These are phyloP conservation scores for Debaryomyces nepalensis DNA, from an alignment of 1,139 yeast genomes.

Conservation along the genomic window DNA sequence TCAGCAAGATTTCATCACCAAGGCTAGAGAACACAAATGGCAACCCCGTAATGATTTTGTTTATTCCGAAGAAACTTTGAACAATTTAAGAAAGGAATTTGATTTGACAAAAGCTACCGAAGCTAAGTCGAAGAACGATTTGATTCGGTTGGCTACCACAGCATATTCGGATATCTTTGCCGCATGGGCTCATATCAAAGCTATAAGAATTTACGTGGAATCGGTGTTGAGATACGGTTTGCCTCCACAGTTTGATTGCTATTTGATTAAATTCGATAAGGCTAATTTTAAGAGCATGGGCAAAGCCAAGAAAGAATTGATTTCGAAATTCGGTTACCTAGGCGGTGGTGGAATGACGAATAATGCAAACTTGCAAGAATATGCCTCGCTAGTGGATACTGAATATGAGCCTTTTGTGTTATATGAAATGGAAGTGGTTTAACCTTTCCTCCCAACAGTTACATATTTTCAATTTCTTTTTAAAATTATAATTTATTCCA, in stretches of 20 bases:
- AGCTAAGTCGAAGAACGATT: conserved; percentile 73
- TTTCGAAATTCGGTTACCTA: conserved; percentile 79
- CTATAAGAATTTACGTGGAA: conserved; percentile 59
- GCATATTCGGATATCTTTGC: conserved; percentile 85
- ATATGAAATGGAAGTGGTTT: conserved; percentile 55
- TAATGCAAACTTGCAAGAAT: conserved; percentile 72
- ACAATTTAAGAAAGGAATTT: conserved; percentile 75
- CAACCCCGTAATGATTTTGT: conserved; percentile 87
- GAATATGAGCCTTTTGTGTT: conserved; percentile 96
- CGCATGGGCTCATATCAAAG: conserved; percentile 88
- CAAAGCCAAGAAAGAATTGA: conserved; percentile 69
- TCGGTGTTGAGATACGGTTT: conserved; percentile 90
- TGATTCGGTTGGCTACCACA: conserved; percentile 79
- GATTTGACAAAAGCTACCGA: conserved; percentile 77
- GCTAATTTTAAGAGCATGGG: conserved; percentile 46
- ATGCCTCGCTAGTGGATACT: conserved; percentile 88
- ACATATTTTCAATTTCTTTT: conserved; percentile 2
- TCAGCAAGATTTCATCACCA: conserved; percentile 67
- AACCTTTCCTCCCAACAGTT: conserved; percentile 13
- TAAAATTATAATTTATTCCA: background rate
- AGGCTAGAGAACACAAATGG: conserved; percentile 85
- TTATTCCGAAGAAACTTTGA: conserved; percentile 78
- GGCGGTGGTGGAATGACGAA: conserved; percentile 89
- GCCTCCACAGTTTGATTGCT: conserved; percentile 87
- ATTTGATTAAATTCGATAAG: conserved; percentile 50